Evolutionary conservation across 208 protist genomes (phyloP).

Genomic region (Tritrichomonas musculus): DNA sequence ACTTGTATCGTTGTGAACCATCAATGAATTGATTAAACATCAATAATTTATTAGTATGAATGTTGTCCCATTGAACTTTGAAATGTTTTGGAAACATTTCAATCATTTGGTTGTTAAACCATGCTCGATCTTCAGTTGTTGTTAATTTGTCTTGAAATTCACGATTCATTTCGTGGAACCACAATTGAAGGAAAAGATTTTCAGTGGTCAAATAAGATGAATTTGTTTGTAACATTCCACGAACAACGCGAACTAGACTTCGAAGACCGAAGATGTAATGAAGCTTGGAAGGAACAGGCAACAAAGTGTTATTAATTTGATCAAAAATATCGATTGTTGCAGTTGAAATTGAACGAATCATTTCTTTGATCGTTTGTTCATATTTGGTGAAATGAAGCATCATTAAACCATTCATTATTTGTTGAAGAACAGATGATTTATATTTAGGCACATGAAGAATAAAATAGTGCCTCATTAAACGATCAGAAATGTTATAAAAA

Average conservation of each 20-base stretch:
- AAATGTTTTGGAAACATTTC: slow-evolving; percentile 28
- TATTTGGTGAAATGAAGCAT: slow-evolving; percentile 48
- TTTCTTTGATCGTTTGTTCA: slow-evolving; percentile 59
- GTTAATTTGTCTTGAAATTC: slow-evolving; percentile 91
- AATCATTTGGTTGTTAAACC: slow-evolving; percentile 58
- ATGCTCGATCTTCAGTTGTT: slow-evolving; percentile 70
- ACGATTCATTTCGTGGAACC: slow-evolving; percentile 82
- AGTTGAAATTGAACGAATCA: not conserved
- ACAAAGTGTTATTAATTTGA: slow-evolving; percentile 56
- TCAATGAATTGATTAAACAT: slow-evolving; percentile 40
- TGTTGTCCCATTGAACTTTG: slow-evolving; percentile 52
- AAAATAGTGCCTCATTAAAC: slow-evolving; percentile 94
- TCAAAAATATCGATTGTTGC: slow-evolving; percentile 53
- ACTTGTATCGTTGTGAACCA: slow-evolving; percentile 40
- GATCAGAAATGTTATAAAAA: slow-evolving; percentile 79
- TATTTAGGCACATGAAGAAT: slow-evolving; percentile 47
- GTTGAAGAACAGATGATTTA: slow-evolving; percentile 38
- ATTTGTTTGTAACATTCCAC: slow-evolving; percentile 37
- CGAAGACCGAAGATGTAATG: slow-evolving; percentile 97
- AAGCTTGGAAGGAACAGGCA: slow-evolving; percentile 81
- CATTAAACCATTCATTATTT: slow-evolving; percentile 58
- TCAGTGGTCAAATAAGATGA: slow-evolving; percentile 45
- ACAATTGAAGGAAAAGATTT: slow-evolving; percentile 61
- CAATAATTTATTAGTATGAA: slow-evolving; percentile 52
- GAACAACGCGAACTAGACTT: slow-evolving; percentile 79